These are phyloP conservation scores for Phytophthora cactorum DNA, from an alignment of 352 stramenopile species.

Conservation along the genomic window DNA sequence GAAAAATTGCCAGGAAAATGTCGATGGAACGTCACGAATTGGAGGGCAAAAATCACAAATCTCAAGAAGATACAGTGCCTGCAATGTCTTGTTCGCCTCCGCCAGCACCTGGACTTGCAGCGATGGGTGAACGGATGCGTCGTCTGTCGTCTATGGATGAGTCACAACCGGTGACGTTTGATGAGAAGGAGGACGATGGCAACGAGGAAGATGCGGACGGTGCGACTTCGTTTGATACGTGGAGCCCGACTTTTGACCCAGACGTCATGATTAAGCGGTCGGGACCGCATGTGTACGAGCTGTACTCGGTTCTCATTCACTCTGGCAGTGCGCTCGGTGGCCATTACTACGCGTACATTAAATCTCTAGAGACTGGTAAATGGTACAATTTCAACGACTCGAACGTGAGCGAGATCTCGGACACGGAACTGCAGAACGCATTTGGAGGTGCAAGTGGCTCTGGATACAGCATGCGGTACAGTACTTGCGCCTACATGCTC, in stretches of 20 bases:
- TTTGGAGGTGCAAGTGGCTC: conserved; percentile 64
- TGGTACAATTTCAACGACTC: conserved; percentile 93
- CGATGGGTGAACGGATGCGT: conserved; percentile 29
- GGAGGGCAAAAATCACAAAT: conserved; percentile 44
- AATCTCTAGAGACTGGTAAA: conserved; percentile 77
- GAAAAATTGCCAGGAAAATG: conserved; percentile 85
- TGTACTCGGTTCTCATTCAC: conserved; percentile 94
- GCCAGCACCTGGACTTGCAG: conserved; percentile 12
- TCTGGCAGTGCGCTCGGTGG: conserved; percentile 91
- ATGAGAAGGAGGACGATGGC: conserved; percentile 28
- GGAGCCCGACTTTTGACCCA: conserved; percentile 71
- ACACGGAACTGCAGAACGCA: conserved; percentile 77
- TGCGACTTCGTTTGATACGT: conserved; percentile 57
- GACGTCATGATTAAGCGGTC: conserved; percentile 64
- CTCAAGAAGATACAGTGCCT: conserved; percentile 14
- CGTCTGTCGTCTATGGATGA: conserved; percentile 83
- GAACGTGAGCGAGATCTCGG: conserved; percentile 78
- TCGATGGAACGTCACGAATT: conserved; percentile 85
- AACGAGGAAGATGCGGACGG: conserved; percentile 25
- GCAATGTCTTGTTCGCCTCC: conserved; percentile 29
- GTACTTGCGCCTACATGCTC: conserved; percentile 92
- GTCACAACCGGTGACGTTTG: conserved; percentile 56
- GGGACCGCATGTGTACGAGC: conserved; percentile 87
- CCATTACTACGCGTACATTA: conserved; percentile 96
- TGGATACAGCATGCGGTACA: conserved; percentile 71